Conservation (phyloP, 2,329 filamentous ascomycete genomes). For the Madurella mycetomatis region DNA sequence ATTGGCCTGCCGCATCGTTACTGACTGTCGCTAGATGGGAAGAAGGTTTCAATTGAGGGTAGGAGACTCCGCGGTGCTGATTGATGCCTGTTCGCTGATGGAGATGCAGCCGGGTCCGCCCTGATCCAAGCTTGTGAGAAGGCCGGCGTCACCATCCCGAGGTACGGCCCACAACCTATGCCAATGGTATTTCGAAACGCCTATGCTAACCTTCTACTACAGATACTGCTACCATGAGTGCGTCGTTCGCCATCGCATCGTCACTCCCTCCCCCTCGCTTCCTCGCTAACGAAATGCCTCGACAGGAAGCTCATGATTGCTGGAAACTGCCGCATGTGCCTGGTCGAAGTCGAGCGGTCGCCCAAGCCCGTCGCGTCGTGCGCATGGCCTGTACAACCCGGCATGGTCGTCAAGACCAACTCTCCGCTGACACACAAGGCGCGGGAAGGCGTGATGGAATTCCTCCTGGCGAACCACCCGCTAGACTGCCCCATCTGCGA, state of each 20-base stretch:
- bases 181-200: neutral
- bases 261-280: constrained; percentile 22
- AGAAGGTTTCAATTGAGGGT: constrained; percentile 88
- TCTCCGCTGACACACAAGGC: constrained; percentile 96
- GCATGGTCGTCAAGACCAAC: constrained; percentile 99
- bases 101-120: constrained; percentile 76
- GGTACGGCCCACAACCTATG: constrained; percentile 45
- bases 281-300: constrained; percentile 38
- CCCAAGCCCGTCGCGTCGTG: constrained; percentile 98
- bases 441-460: constrained; percentile 98
- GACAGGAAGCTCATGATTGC: constrained; percentile 93
- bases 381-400: constrained; percentile 96
- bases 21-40: constrained; percentile 65
- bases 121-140: constrained; percentile 99
- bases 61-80: constrained; percentile 5
- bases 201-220: constrained; percentile 31
- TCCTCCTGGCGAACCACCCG: constrained; percentile 91
- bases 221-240: constrained; percentile 99
- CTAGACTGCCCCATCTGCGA: constrained; percentile 97
- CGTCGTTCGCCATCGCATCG: constrained; percentile 35
- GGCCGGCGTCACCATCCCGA: constrained; percentile 83
- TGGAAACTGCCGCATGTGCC: constrained; percentile 98
- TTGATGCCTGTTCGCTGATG: constrained; percentile 23
- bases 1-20: constrained; percentile 22
- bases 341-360: constrained; percentile 94